Evolutionary conservation across 169 alveolate genomes (phyloP), one percentile per base, ranked within the genome.

Genomic region (Cryptosporidium tyzzeri): DNA sequence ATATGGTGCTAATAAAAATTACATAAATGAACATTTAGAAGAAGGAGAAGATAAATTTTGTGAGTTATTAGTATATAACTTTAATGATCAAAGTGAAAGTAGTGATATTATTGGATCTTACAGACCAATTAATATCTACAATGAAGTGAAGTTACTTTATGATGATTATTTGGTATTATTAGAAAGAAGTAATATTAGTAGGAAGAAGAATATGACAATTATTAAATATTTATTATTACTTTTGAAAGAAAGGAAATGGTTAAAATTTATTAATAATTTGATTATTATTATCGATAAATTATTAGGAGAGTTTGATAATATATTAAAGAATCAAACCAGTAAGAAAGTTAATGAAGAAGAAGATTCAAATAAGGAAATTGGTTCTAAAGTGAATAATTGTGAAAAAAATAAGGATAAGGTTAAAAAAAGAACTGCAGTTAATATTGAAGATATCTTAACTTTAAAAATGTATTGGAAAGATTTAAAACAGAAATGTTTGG

Each of bases 31-130:
- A 8, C 37, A 41, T 18, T 2, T 37, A 8, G 37, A 31, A 50
- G 41, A 48, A n/a, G 37, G 37, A 23, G 69, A 71, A 18, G 96
- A 93, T 70, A 94, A 84, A 59, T 51, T 26, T 4, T 71, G 85
- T 33, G 95, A 95, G 75, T 94, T 97, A 29, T 92, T 95, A 91
- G 99, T 98, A 8, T 97, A 96, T 91, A 98, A 97, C 85, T 96
- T 97, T 80, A 95, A 94, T 71, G 98, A 96, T 58, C 97, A 96
- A 73, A 93, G 97, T n/a, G 99, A 97, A 71, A 93, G 97, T 10
- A 91, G 94, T 31, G 99, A 96, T 70, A 94, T 97, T n/a, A 74
- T 97, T 39, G 99, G 98, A 3, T 92, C 95, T 55, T 96, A 86
- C 71, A 92, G 71, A 69, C 97, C 97, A 12, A 92, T 89, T 29